These are phyloP conservation scores for Leucocoprinus birnbaumii DNA, from an alignment of 768 basidiomycete genomes.

Conservation along the genomic window DNA sequence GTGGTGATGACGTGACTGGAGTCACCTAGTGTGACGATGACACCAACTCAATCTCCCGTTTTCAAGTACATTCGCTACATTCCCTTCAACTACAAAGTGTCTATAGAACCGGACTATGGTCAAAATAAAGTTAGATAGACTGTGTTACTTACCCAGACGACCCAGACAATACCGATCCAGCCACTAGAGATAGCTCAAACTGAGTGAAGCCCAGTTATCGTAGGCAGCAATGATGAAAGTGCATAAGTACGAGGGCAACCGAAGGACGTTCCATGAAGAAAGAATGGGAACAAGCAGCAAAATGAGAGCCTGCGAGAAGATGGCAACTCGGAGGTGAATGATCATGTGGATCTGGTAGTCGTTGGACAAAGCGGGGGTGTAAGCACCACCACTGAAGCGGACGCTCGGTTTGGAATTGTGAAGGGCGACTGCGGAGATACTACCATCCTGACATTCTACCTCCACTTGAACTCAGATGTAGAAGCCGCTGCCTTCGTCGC, in stretches of 20 bases:
- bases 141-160: conserved; percentile 71
- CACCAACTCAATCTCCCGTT: no score
- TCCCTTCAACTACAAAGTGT: no score
- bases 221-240: conserved; percentile 96
- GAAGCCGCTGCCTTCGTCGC: no score
- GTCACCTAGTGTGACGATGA: no score
- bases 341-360: conserved; percentile 81
- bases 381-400: conserved; percentile 29
- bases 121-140: no score
- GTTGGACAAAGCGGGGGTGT: conserved; percentile 41
- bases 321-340: conserved; percentile 94
- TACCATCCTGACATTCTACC: no score
- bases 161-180: conserved; percentile 98
- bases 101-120: no score
- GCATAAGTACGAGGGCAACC: conserved; percentile 79
- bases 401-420: conserved; percentile 88
- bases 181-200: conserved; percentile 80
- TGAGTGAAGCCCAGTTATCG: conserved; percentile 92
- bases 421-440: no score
- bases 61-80: no score
- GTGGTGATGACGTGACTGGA: no score
- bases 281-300: conserved; percentile 92
- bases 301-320: conserved; percentile 97
- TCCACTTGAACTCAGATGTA: no score
- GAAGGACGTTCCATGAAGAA: conserved; percentile 98